Base-by-base conservation (phyloP, 371 early-diverging fungal species). In the Nematocida displodere region DNA sequence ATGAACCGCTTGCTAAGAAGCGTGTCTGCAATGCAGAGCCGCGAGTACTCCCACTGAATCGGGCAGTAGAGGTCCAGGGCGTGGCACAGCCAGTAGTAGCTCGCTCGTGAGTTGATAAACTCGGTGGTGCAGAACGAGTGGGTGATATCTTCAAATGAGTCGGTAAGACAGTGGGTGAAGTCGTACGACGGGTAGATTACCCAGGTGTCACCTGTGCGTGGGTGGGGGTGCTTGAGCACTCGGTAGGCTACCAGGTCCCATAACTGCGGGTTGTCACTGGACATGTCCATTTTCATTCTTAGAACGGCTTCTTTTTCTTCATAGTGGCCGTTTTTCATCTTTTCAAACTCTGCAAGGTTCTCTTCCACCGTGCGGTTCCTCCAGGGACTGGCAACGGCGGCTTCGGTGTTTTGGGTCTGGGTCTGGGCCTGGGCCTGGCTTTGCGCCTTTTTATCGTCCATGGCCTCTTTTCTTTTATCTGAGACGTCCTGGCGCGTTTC, bases 181-280 rank as follows among this genome's bases (percentile, higher is more conserved):
- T 99, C 99, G 82, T 99, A 99, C 15, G 97, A 95, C 42, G 98
- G 99, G 84, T 97, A 99, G 80, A 97, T 90, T 79, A 92, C 88
- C 94, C 95, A 97, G 54, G 88, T 84, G 46, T 88, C 86, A 17
- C 90, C 92, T 8, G 97, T 94, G 80, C 88, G 89, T 1, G 53
- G 67, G 82, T 97, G 98, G 52, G 88, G 88, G 1, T 92, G 87
- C 78, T 90, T 90, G 54, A 94, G 78, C 34, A 97, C 89, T 75
- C 99, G 89, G 85, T 95, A 95, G 37, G 97, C 97, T 47, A 97
- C 90, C 79, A 94, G 84, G 81, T 99, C 99, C 92, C 97, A 94
- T 87, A 97, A 93, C 84, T 94, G 92, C 44, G 95, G 95, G 82
- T 96, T 97, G 52, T 92, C 92, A 80, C 89, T 88, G 68, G 90